Evolutionary conservation across 2,329 filamentous ascomycete genomes (phyloP).

Genomic region (Xylaria hypoxylon): DNA sequence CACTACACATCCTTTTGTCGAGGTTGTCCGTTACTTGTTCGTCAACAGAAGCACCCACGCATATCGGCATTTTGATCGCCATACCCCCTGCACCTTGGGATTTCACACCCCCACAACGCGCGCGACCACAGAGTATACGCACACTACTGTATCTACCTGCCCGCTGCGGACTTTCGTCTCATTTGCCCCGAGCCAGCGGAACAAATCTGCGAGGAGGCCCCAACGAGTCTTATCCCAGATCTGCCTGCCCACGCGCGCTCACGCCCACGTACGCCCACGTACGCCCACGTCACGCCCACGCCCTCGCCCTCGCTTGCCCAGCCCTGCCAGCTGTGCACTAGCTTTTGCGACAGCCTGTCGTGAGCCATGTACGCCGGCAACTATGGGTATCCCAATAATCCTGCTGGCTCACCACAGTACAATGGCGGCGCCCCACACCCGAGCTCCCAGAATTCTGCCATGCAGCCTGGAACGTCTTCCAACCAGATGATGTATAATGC

Average conservation of each 20-base stretch:
- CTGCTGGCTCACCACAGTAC: conserved; percentile 61
- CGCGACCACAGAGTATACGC: conserved; percentile 39
- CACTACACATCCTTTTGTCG: conserved; percentile 29
- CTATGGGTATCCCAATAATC: conserved; percentile 66
- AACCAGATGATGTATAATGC: conserved; percentile 68
- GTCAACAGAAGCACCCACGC: conserved; percentile 17
- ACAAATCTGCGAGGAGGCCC: conserved; percentile 44
- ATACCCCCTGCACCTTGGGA: conserved; percentile 47
- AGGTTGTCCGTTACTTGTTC: conserved; percentile 27
- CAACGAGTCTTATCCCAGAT: conserved; percentile 49
- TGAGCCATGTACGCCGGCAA: conserved; percentile 66
- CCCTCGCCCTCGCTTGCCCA: conserved; percentile 39
- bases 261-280: conserved; percentile 34
- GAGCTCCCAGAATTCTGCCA: conserved; percentile 58
- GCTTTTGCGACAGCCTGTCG: conserved; percentile 48
- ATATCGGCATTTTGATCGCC: conserved; percentile 45
- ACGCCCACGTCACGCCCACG: conserved; percentile 31
- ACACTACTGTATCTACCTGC: conserved; percentile 30
- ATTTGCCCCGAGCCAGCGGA: conserved; percentile 38
- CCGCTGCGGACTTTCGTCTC: conserved; percentile 40
- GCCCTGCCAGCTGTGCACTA: conserved; percentile 49
- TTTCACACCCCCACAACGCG: conserved; percentile 49
- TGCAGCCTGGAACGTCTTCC: conserved; percentile 58
- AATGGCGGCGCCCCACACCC: conserved; percentile 59
- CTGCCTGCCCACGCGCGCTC: conserved; percentile 38